Conservation (phyloP, 2,329 filamentous ascomycete genomes). For the Colletotrichum liaoningense region DNA sequence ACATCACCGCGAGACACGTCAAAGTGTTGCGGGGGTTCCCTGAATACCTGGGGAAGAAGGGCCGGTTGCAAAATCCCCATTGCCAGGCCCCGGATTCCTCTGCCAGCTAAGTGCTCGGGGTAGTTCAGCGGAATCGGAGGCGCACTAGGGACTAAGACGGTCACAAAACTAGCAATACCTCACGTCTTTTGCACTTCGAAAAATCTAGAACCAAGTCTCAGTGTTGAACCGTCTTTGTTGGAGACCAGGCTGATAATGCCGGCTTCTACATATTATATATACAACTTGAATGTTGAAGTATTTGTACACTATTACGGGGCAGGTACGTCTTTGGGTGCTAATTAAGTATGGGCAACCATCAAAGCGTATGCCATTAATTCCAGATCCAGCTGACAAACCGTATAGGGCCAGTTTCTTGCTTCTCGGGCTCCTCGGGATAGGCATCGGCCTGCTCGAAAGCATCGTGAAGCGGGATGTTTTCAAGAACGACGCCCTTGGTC, state of each 20-base stretch:
- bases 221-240: background rate
- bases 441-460: conserved; percentile 61
- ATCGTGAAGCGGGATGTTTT: conserved; percentile 62
- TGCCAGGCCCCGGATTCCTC: background rate
- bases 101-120: no score
- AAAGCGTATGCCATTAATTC: conserved; percentile 40
- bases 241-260: background rate
- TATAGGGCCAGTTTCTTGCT: conserved; percentile 42
- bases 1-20: background rate
- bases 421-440: conserved; percentile 44
- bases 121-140: no score
- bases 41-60: background rate
- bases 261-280: background rate
- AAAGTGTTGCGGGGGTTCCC: background rate
- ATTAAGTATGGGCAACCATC: background rate
- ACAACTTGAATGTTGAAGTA: conserved; percentile 22
- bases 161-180: background rate
- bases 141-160: no score
- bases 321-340: background rate
- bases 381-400: conserved; percentile 50
- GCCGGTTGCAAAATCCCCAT: background rate
- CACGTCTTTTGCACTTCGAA: background rate
- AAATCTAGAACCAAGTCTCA: background rate
- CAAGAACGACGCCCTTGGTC: conserved; percentile 64
- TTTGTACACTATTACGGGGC: background rate